A percentile compares a stretch with the other conserved stretches of the same genome.
phyloP scores from a whole-genome alignment of 1,284 basidiomycete genomes.

The Cutaneotrichosporon cavernicola region DNA sequence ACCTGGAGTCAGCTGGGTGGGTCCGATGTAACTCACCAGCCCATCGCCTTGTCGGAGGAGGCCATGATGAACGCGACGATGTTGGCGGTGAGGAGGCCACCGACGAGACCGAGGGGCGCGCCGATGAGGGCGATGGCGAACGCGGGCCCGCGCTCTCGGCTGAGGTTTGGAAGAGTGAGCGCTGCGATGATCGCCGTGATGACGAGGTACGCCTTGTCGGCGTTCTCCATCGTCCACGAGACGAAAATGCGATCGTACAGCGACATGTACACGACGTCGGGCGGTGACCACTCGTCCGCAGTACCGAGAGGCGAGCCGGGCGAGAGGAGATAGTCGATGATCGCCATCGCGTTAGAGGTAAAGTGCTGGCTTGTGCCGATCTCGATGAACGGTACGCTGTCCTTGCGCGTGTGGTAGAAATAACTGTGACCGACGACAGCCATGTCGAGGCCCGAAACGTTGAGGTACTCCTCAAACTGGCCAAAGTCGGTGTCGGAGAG shows the following conservation, averaged over 20 bases:
- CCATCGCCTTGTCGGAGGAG: constrained; percentile 61
- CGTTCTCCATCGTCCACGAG: constrained; percentile 67
- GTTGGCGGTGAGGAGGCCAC: constrained; percentile 64
- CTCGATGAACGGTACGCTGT: constrained; percentile 39
- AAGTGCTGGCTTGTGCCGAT: constrained; percentile 67
- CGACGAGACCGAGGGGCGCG: constrained; percentile 52
- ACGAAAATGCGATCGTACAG: constrained; percentile 68
- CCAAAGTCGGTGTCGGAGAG: constrained; percentile 91
- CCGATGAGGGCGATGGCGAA: constrained; percentile 60
- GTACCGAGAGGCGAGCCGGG: constrained; percentile 43
- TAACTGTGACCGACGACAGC: constrained; percentile 87
- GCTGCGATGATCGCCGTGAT: constrained; percentile 55
- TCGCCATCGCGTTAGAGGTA: constrained; percentile 82
- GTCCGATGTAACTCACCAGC: constrained; percentile 42
- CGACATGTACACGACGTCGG: constrained; percentile 67
- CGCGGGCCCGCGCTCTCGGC: constrained; percentile 44
- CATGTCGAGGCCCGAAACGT: constrained; percentile 84
- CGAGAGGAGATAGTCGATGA: constrained; percentile 72
- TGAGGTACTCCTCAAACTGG: constrained; percentile 89
- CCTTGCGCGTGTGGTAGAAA: constrained; percentile 77
- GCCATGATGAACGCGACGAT: constrained; percentile 70
- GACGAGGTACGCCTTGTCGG: constrained; percentile 67
- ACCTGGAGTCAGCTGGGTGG: constrained; percentile 63
- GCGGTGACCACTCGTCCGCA: constrained; percentile 41
- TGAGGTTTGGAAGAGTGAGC: constrained; percentile 40